Evolutionary conservation across 768 basidiomycete species (phyloP), one percentile per base, ranked within the genome.

Genomic region (Boletus rufocinnamomeus): DNA sequence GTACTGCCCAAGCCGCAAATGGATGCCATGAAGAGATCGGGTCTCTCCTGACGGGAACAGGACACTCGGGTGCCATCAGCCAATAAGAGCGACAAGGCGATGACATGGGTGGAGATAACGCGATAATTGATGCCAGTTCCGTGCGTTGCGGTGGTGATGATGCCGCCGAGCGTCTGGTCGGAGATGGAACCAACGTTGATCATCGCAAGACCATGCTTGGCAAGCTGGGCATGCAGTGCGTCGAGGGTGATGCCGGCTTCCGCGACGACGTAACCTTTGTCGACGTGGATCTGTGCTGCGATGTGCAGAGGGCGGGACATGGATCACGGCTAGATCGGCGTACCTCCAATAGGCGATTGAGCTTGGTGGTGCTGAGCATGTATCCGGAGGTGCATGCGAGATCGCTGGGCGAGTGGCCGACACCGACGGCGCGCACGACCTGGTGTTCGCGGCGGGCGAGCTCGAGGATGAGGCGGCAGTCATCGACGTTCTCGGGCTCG

Each of bases 141-240:
- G 78, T 99, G 97, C 0, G 95, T 95, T 9, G 93, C 93, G 60
- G 97, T 99, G 16, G 93, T 87, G 67, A 98, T 80, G 65, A 95
- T 84, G 45, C 97, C 97, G 28, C 85, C 95, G 62, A 99, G 81
- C 4, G 94, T 93, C 73, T 98, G 96, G 72, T 97, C 95, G 37
- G 94, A 96, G 67, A 99, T 98, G 30, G 94, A 95, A 37, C 97
- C 97, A 60, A 98, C 81, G 74, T 91, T 96, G 68, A 83, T 86
- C 84, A 99, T 88, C 40, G 95, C 95, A 34, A 98, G 83, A 35
- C 80, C 80, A 65, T 87, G 76, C 14, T 76, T 71, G 49, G 79
- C 83, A 55, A 98, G 87, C 17, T 79, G 78, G 25, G 72, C 75
- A 63, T 96, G 93, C 6, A 98, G 81, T 50, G 82, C 78, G 57